phyloP scores from a whole-genome alignment of 345 rosid species.

The Camelina laxa region DNA sequence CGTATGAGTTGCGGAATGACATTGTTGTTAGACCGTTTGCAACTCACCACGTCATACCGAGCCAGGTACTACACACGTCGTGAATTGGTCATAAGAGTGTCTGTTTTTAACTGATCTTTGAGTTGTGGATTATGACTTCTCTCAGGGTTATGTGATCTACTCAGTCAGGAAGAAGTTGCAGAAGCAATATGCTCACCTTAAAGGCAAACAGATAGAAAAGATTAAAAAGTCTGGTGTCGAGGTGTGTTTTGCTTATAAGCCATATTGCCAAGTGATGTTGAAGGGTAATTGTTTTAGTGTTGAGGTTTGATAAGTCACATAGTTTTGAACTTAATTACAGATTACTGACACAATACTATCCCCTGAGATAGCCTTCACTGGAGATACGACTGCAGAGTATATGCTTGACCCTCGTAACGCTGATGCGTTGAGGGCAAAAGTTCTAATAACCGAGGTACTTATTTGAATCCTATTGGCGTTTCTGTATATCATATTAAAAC shows the following conservation, averaged over 20 bases:
- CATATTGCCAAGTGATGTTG: background rate
- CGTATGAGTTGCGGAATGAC: conserved; percentile 83
- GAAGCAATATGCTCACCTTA: conserved; percentile 84
- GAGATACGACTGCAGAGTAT: conserved; percentile 92
- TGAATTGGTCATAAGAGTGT: background rate
- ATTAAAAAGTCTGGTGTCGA: conserved; percentile 85
- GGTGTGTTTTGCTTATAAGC: conserved; percentile 51
- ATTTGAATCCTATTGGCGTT: background rate
- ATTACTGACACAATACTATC: conserved; percentile 83
- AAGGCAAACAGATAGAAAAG: conserved; percentile 94
- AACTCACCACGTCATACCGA: conserved; percentile 89
- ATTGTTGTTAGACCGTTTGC: conserved; percentile 84
- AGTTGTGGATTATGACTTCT: conserved; percentile 25
- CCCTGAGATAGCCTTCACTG: conserved; percentile 95
- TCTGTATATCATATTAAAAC: background rate
- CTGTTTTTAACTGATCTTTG: conserved; percentile 12
- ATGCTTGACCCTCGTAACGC: conserved; percentile 95
- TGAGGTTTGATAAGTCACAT: background rate
- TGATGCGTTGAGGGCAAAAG: conserved; percentile 92
- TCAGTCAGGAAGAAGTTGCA: conserved; percentile 84
- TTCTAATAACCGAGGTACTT: conserved; percentile 89
- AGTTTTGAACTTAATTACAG: conserved; percentile 46
- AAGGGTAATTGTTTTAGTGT: background rate
- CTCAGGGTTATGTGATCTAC: conserved; percentile 89
- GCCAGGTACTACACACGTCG: conserved; percentile 59